Evolutionary conservation across 2,329 filamentous ascomycete species (phyloP).

Genomic region (Aspergillus novofumigatus): DNA sequence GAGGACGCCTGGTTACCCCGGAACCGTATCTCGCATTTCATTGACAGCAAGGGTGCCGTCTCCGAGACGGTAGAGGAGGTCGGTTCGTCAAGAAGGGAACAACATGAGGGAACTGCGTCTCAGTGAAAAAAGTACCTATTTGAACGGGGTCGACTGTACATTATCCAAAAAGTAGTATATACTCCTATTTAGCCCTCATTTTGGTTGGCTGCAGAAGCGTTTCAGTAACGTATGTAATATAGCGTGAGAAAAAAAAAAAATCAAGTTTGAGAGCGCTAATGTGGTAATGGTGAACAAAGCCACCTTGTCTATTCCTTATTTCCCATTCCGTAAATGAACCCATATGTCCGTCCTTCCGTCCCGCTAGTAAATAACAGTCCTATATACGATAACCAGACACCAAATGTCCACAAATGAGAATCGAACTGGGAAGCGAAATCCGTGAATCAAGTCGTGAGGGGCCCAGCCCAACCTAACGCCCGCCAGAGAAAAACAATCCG

Average conservation of each 20-base stretch:
- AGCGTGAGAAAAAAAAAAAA: neutral
- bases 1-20: constrained; percentile 46
- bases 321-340: neutral
- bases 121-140: neutral
- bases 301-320: neutral
- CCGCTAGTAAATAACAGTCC: neutral
- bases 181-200: neutral
- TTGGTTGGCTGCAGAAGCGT: neutral
- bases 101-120: neutral
- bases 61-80: constrained; percentile 27
- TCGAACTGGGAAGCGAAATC: neutral
- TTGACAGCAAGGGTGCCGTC: constrained; percentile 34
- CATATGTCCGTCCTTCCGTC: neutral
- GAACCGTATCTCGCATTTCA: constrained; percentile 43
- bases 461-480: neutral
- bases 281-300: neutral
- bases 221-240: neutral
- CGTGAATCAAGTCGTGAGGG: neutral
- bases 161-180: neutral
- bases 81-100: neutral
- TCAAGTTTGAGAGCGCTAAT: neutral
- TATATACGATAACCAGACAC: neutral
- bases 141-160: neutral
- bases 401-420: neutral
- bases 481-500: neutral